A percentile compares a stretch with the other conserved stretches of the same genome.
These are phyloP conservation scores for Gracilaria gracilis DNA, from an alignment of 23 red algal genomes.

Conservation along the genomic window DNA sequence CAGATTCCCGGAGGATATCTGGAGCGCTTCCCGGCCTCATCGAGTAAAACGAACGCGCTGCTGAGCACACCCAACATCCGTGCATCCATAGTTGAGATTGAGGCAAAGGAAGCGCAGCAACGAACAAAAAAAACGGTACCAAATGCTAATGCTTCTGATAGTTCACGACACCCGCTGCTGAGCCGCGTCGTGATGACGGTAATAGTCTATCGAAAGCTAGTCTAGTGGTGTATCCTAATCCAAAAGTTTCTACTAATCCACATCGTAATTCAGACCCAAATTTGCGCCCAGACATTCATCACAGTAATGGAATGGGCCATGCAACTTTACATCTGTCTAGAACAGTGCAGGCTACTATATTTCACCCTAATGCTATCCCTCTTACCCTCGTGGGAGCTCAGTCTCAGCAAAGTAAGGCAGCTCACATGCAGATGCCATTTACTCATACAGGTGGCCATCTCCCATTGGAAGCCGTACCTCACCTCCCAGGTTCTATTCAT, in stretches of 20 bases:
- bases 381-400: not conserved
- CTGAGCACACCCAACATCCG: not conserved
- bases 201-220: not conserved
- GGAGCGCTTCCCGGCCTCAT: not conserved
- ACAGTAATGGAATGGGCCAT: not conserved
- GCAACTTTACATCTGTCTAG: not conserved
- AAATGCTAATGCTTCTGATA: not conserved
- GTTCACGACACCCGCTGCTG: not conserved
- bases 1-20: not conserved
- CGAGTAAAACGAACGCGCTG: not conserved
- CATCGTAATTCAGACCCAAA: not conserved
- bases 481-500: not conserved
- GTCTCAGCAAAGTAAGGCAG: not conserved
- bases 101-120: not conserved
- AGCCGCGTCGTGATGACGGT: not conserved
- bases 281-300: not conserved
- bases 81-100: not conserved
- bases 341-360: not conserved
- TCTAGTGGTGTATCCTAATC: too few species aligned
- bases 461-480: not conserved
- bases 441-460: not conserved
- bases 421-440: slow-evolving; percentile 13
- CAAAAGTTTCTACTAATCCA: not conserved
- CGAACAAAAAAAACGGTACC: not conserved
- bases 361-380: not conserved